A percentile compares a stretch with the other conserved stretches of the same genome.
phyloP scores from a whole-genome alignment of 1,139 yeast genomes.

The Tardiomyces depauwii region DNA sequence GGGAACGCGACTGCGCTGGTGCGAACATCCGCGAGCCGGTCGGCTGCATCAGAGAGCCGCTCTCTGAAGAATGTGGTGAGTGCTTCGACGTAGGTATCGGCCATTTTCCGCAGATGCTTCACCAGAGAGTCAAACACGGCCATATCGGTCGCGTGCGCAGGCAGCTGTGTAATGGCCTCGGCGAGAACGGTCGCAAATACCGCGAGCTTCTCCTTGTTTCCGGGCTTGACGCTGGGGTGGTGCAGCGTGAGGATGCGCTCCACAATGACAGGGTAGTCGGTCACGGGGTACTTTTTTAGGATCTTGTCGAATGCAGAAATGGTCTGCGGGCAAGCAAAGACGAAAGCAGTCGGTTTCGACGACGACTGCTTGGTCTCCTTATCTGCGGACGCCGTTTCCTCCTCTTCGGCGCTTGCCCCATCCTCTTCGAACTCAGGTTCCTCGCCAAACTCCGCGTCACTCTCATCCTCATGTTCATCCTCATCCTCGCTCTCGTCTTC shows the following conservation, averaged over 20 bases:
- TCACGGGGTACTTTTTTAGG: conserved; percentile 29
- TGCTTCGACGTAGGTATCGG: conserved; percentile 54
- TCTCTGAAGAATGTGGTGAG: conserved; percentile 48
- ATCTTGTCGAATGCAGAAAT: conserved; percentile 39
- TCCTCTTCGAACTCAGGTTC: conserved; percentile 23
- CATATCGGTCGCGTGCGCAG: conserved; percentile 18
- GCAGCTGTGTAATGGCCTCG: conserved; percentile 45
- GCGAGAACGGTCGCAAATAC: conserved; percentile 53
- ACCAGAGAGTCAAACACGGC: conserved; percentile 37
- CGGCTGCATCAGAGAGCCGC: conserved; percentile 38
- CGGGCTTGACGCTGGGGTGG: conserved; percentile 70
- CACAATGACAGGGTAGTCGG: conserved; percentile 39
- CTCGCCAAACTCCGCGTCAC: conserved; percentile 16
- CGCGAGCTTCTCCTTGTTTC: conserved; percentile 69
- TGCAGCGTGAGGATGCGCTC: conserved; percentile 47
- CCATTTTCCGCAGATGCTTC: conserved; percentile 42
- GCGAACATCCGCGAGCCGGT: conserved; percentile 27
- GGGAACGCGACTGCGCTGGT: conserved; percentile 4
- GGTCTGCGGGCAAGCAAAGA: conserved; percentile 44
- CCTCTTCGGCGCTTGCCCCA: conserved; percentile 15
- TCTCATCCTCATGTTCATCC: conserved; percentile 14
- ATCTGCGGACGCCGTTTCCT: conserved; percentile 4
- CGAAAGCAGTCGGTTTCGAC: conserved; percentile 3
- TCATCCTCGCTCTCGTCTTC: conserved; percentile 31
- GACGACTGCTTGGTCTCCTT: conserved; percentile 8